Evolutionary conservation across 768 basidiomycete genomes (phyloP).

Genomic region (Mycena chlorophos): DNA sequence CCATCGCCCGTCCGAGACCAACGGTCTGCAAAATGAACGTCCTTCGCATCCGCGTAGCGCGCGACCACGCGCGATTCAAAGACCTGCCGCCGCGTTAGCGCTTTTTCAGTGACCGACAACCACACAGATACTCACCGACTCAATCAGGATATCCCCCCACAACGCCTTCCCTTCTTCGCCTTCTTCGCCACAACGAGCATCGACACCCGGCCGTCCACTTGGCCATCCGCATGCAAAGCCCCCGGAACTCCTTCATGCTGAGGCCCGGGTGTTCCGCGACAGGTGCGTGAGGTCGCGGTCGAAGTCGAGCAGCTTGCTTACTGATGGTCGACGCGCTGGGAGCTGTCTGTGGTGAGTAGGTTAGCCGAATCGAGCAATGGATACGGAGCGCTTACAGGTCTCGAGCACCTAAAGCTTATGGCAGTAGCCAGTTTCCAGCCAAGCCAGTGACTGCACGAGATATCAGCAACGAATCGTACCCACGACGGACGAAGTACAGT

Average conservation of each 20-base stretch:
- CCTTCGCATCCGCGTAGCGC: constrained; percentile 19
- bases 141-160: constrained; percentile 12
- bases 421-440: constrained; percentile 26
- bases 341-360: constrained; percentile 2
- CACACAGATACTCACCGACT: constrained; percentile 7
- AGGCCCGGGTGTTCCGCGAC: constrained; percentile 17
- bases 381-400: constrained; percentile 14
- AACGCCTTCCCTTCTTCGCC: constrained; percentile 5
- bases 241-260: constrained; percentile 19
- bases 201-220: constrained; percentile 20
- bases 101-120: background rate
- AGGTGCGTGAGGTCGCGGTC: constrained; percentile 39
- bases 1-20: constrained; percentile 20
- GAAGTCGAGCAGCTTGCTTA: constrained; percentile 41
- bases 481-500: constrained; percentile 5
- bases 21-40: constrained; percentile 12
- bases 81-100: constrained; percentile 7
- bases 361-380: background rate
- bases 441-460: constrained; percentile 41
- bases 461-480: no score
- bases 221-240: constrained; percentile 18
- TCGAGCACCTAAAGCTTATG: constrained; percentile 16
- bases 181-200: constrained; percentile 4
- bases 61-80: constrained; percentile 21
- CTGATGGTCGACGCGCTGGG: constrained; percentile 40